Evolutionary conservation across 228 moss, liverwort and hornwort species (phyloP).

Genomic region (Sphagnum magellanicum): DNA sequence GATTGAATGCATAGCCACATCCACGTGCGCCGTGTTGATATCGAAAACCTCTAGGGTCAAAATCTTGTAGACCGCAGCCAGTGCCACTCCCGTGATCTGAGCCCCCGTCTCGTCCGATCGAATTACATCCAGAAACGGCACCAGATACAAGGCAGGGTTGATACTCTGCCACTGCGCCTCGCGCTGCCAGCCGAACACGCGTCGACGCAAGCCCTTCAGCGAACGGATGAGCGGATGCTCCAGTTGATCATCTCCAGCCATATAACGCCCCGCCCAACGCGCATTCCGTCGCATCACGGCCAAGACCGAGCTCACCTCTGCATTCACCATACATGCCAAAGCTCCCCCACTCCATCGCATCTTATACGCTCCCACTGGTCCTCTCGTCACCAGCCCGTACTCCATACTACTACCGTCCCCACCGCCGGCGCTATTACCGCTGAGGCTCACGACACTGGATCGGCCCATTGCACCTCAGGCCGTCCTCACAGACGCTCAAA

Average conservation of each 20-base stretch:
- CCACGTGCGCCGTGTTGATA: slow-evolving; percentile 65
- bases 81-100: slow-evolving; percentile 94
- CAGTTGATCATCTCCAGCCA: slow-evolving; percentile 88
- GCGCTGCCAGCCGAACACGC: slow-evolving; percentile 83
- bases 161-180: slow-evolving; percentile 60
- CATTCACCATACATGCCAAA: slow-evolving; percentile 88
- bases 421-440: too few species aligned
- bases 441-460: too few species aligned
- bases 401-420: too few species aligned
- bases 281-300: slow-evolving; percentile 99
- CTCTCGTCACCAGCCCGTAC: too few species aligned
- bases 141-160: slow-evolving; percentile 72
- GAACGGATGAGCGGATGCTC: slow-evolving; percentile 93
- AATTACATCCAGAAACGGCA: slow-evolving; percentile 94
- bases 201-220: slow-evolving; percentile 82
- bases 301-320: slow-evolving; percentile 88
- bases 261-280: slow-evolving; percentile 89
- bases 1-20: slow-evolving; percentile 92
- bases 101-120: slow-evolving; percentile 99
- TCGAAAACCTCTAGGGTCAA: slow-evolving; percentile 81
- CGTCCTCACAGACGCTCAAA: too few species aligned
- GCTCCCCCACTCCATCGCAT: slow-evolving; percentile 47
- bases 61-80: slow-evolving; percentile 93
- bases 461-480: too few species aligned
- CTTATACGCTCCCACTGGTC: slow-evolving; percentile 15